These are phyloP conservation scores for Microascus cirrosus DNA, from an alignment of 2,329 filamentous ascomycete genomes.

Conservation along the genomic window DNA sequence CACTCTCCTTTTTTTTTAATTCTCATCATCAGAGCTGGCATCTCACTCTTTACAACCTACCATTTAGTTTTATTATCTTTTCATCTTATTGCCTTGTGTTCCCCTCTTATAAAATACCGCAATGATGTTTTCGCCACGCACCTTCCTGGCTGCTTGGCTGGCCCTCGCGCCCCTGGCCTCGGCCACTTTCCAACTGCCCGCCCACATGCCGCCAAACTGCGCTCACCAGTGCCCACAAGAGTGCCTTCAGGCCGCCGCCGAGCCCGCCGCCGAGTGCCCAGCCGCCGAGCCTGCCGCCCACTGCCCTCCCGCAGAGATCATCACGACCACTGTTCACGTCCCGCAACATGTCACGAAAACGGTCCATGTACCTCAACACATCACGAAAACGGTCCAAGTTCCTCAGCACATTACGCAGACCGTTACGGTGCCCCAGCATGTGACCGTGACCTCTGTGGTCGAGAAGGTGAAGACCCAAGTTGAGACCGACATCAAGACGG, in stretches of 20 bases:
- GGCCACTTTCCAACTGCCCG: neutral
- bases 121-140: neutral
- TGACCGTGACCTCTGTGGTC: constrained; percentile 2
- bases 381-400: neutral
- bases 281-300: neutral
- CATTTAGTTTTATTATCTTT: neutral
- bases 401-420: neutral
- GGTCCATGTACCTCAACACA: neutral
- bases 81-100: neutral
- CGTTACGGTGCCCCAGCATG: constrained; percentile 1
- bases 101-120: neutral
- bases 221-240: neutral
- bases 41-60: constrained; percentile 1
- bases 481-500: neutral
- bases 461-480: neutral
- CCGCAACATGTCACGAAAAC: neutral
- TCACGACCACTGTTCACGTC: constrained; percentile 1
- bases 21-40: neutral
- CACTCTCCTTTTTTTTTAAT: neutral
- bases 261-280: neutral
- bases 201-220: neutral
- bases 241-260: neutral
- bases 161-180: neutral
- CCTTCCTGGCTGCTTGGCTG: neutral
- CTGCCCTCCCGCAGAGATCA: neutral